Evolutionary conservation across 2,329 filamentous ascomycete species (phyloP).

Genomic region (Aquanectria penicillioides): DNA sequence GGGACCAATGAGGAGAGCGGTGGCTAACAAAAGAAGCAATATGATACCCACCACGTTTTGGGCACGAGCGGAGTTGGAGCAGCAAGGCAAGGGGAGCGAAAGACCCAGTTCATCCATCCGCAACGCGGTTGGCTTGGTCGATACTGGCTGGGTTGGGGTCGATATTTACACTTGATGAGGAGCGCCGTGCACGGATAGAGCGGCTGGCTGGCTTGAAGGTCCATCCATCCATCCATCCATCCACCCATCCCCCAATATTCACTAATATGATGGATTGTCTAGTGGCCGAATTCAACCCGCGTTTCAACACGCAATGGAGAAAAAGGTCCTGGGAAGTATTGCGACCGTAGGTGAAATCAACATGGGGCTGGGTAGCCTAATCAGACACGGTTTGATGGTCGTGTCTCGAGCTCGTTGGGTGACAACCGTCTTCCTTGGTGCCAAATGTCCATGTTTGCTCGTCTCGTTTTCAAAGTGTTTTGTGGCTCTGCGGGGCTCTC

Average conservation of each 20-base stretch:
- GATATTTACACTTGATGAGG: background rate
- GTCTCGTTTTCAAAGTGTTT: too few relatives aligned
- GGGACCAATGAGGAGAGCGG: conserved; percentile 34
- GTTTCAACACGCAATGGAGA: conserved; percentile 1
- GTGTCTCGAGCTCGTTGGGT: conserved; percentile 15
- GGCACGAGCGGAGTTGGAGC: conserved; percentile 17
- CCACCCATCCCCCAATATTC: too few relatives aligned
- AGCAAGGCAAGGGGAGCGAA: conserved; percentile 24
- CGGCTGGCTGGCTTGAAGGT: too few relatives aligned
- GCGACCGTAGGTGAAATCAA: too few relatives aligned
- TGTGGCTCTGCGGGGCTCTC: too few relatives aligned
- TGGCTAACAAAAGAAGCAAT: conserved; percentile 43
- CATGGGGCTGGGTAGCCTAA: conserved; percentile 16
- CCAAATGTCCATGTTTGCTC: background rate
- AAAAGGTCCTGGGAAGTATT: conserved; percentile 12
- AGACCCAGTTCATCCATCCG: conserved; percentile 1
- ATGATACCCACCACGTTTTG: conserved; percentile 29
- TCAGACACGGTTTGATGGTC: conserved; percentile 16
- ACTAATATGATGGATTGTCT: too few relatives aligned
- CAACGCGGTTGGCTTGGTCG: background rate
- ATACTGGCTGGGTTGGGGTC: background rate
- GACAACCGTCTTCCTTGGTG: conserved; percentile 2
- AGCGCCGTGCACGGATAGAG: background rate
- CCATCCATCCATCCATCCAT: too few relatives aligned
- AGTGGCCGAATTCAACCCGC: conserved; percentile 4